These are phyloP conservation scores for Pseudogymnoascus verrucosus DNA, from an alignment of 2,329 filamentous ascomycete species.

Conservation along the genomic window DNA sequence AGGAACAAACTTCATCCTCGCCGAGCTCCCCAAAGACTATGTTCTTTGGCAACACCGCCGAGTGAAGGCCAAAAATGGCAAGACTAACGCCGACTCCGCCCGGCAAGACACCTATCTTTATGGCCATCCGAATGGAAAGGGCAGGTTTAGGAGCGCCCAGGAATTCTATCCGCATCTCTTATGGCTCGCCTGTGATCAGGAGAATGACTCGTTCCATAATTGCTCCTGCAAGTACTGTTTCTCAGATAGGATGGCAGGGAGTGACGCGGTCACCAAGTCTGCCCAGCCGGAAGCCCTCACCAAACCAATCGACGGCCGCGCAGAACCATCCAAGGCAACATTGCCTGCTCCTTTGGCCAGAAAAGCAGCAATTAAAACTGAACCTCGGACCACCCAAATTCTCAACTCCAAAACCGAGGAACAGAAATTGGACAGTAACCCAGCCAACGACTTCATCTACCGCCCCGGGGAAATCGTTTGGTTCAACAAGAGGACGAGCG, in stretches of 20 bases:
- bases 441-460: slow-evolving; percentile 39
- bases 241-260: slow-evolving; percentile 37
- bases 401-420: slow-evolving; percentile 33
- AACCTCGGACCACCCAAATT: slow-evolving; percentile 11
- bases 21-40: slow-evolving; percentile 47
- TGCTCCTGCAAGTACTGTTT: slow-evolving; percentile 51
- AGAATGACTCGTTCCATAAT: slow-evolving; percentile 41
- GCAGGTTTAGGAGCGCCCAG: slow-evolving; percentile 48
- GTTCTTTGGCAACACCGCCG: slow-evolving; percentile 47
- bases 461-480: slow-evolving; percentile 48
- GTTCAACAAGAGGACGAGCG: slow-evolving; percentile 40
- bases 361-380: slow-evolving; percentile 2
- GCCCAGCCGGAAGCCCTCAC: neutral
- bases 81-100: slow-evolving; percentile 33
- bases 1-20: slow-evolving; percentile 39
- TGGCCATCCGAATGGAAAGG: slow-evolving; percentile 49
- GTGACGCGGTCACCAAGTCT: slow-evolving; percentile 20
- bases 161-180: slow-evolving; percentile 54
- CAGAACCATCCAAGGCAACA: slow-evolving; percentile 5
- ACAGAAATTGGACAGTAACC: slow-evolving; percentile 40
- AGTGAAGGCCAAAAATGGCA: slow-evolving; percentile 7
- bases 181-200: slow-evolving; percentile 46
- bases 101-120: slow-evolving; percentile 53
- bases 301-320: neutral
- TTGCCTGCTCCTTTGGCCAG: neutral